Evolutionary conservation across 2,329 filamentous ascomycete species (phyloP), one percentile per base, ranked within the genome.

Genomic region (Ascochyta fabae): DNA sequence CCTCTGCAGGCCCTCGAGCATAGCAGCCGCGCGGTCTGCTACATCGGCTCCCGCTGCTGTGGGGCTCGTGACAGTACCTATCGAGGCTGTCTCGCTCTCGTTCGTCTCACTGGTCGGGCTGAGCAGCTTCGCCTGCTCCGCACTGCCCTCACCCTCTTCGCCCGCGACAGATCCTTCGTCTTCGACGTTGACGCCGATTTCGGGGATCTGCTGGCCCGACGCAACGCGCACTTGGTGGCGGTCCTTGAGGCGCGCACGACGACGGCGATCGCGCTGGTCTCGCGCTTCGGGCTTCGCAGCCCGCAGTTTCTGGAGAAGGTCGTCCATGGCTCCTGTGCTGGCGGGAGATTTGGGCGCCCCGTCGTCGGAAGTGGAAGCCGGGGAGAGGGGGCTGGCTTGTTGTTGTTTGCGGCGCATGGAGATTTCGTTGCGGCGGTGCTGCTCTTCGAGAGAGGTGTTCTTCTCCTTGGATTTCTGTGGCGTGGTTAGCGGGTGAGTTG

Each of bases 291-390:
- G 94, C 52, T 93, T 94, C 1, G 95, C 95, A 52, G 92, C 93
- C 54, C 95, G 89, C 52, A 99, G 81, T 78, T 98, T 98, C 85
- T 97, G 92, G 44, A 99, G 85, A 23, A 99, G 81, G 36, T 90
- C 91, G 78, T 99, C 95, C 93, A 99, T 98, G 48, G 93, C 95
- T 49, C 94, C 95, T 6, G 91, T 92, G 52, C 86, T 88, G 23
- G 91, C 89, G 27, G 83, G 80, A 6, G 87, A 87, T 16, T 75
- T 75, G 55, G 72, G 71, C n/a, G 75, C 77, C n/a, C 80, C 79
- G 13, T 72, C 68, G 24, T 71, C 69, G 70, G 89, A 59, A 16
- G 69, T 62, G 4, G 71, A 70, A 65, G 88, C 83, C n/a, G 86
- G 84, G 61, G 90, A 86, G 24, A 59, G 29, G 2, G 61, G 39